Conservation (phyloP, 2,329 filamentous ascomycete species). For the Aureobasidium sp. region DNA sequence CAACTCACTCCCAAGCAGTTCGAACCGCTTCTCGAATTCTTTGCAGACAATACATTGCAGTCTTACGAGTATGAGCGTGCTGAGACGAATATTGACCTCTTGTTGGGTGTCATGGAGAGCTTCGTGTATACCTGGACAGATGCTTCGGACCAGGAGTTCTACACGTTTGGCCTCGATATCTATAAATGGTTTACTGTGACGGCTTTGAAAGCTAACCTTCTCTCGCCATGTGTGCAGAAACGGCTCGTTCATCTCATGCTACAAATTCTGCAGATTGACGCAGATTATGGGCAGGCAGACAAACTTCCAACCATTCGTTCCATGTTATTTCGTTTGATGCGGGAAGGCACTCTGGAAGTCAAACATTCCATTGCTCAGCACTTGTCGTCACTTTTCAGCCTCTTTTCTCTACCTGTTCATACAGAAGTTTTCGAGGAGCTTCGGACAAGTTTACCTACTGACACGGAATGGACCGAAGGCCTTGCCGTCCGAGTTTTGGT, state of each 20-base stretch:
- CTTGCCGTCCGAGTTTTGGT: constrained; percentile 77
- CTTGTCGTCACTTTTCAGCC: constrained; percentile 67
- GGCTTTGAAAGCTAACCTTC: constrained; percentile 58
- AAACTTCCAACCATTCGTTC: constrained; percentile 57
- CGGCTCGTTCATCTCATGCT: constrained; percentile 63
- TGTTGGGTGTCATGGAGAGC: constrained; percentile 60
- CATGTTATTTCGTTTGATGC: constrained; percentile 66
- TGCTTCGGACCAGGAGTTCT: constrained; percentile 50
- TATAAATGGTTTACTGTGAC: constrained; percentile 70
- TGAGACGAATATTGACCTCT: constrained; percentile 63
- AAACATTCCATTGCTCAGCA: constrained; percentile 68
- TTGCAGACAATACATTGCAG: constrained; percentile 43
- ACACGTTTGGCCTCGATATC: constrained; percentile 62
- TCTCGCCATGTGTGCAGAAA: constrained; percentile 63
- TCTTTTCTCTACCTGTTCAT: constrained; percentile 76
- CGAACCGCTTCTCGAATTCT: constrained; percentile 39
- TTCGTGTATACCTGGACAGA: constrained; percentile 58
- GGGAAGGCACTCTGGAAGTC: constrained; percentile 58
- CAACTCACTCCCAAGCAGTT: constrained; percentile 28
- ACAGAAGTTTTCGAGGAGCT: constrained; percentile 80
- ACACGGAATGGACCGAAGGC: constrained; percentile 66
- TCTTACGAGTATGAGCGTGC: constrained; percentile 61
- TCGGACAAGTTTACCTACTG: constrained; percentile 66
- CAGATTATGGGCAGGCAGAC: constrained; percentile 57
- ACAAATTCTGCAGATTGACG: constrained; percentile 57